phyloP scores from a whole-genome alignment of 345 rosid genomes.

The Hibiscus tridactylites region DNA sequence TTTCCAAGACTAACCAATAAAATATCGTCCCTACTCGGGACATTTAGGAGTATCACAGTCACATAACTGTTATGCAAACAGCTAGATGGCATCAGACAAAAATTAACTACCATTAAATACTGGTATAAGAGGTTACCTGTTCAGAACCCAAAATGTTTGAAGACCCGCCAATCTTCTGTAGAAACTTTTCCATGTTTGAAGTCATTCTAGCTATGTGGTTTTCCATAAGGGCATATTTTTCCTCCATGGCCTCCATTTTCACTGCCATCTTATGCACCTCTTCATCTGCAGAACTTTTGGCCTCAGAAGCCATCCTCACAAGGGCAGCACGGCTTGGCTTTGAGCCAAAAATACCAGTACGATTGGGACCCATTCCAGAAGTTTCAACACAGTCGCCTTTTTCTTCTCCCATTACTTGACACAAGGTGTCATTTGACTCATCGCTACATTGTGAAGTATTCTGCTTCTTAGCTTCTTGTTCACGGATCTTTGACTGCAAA shows the following conservation, averaged over 20 bases:
- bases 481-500: constrained; percentile 24
- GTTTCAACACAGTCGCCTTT: constrained; percentile 7
- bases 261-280: constrained; percentile 22
- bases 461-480: constrained; percentile 15
- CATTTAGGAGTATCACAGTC: constrained; percentile 4
- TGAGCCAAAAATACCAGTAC: constrained; percentile 17
- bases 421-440: constrained; percentile 22
- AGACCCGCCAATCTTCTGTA: constrained; percentile 21
- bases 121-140: constrained; percentile 9
- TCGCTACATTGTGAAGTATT: constrained; percentile 9
- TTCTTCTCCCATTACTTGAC: constrained; percentile 26
- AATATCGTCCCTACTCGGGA: background rate
- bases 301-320: constrained; percentile 18
- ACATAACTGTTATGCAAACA: constrained; percentile 3
- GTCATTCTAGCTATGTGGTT: constrained; percentile 26
- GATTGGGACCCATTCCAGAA: constrained; percentile 21
- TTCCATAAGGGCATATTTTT: constrained; percentile 25
- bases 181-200: constrained; percentile 27
- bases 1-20: background rate
- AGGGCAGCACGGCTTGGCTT: constrained; percentile 8
- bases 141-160: constrained; percentile 4
- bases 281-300: constrained; percentile 20
- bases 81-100: too few relatives aligned
- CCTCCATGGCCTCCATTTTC: constrained; percentile 35
- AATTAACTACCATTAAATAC: too few relatives aligned